A percentile compares a stretch with the other conserved stretches of the same genome.
Conservation (phyloP, 2,329 filamentous ascomycete genomes). For the Aphanoascus verrucosus region DNA sequence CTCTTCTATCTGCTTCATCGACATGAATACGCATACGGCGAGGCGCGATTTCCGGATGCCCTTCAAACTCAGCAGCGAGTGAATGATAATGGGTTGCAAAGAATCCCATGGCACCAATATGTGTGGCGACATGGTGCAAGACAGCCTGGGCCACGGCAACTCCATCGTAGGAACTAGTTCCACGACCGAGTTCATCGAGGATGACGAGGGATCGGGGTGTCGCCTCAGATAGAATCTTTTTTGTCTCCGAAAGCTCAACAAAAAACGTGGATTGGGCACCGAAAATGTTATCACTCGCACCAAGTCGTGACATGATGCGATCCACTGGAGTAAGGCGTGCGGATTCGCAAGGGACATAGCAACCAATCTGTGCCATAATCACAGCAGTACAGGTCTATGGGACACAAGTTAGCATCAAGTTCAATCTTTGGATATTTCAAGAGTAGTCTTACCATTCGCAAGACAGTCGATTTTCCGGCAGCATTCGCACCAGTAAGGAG, state of each 20-base stretch:
- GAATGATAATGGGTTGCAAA: constrained; percentile 98
- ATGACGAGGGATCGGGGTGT: constrained; percentile 92
- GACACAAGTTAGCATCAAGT: constrained; percentile 1
- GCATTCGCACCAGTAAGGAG: constrained; percentile 93
- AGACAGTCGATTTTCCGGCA: constrained; percentile 89
- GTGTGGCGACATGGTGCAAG: constrained; percentile 86
- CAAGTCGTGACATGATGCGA: constrained; percentile 95
- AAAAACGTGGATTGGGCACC: constrained; percentile 97
- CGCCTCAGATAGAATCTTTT: constrained; percentile 92
- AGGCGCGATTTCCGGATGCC: constrained; percentile 75
- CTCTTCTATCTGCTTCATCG: constrained; percentile 67
- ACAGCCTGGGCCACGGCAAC: constrained; percentile 94
- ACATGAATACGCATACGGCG: constrained; percentile 93
- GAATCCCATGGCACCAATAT: constrained; percentile 88
- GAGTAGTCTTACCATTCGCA: constrained; percentile 64
- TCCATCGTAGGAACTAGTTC: constrained; percentile 90
- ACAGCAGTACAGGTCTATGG: constrained; percentile 86
- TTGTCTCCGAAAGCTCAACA: constrained; percentile 91
- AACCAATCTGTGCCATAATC: constrained; percentile 95
- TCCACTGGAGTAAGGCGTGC: constrained; percentile 83
- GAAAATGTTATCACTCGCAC: constrained; percentile 98
- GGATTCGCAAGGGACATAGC: constrained; percentile 72
- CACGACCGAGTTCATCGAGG: constrained; percentile 85
- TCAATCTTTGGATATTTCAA: not conserved
- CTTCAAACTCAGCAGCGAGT: constrained; percentile 77